Evolutionary conservation across 2,329 filamentous ascomycete species (phyloP), one percentile per base, ranked within the genome.

Genomic region (Ascochyta lentis): DNA sequence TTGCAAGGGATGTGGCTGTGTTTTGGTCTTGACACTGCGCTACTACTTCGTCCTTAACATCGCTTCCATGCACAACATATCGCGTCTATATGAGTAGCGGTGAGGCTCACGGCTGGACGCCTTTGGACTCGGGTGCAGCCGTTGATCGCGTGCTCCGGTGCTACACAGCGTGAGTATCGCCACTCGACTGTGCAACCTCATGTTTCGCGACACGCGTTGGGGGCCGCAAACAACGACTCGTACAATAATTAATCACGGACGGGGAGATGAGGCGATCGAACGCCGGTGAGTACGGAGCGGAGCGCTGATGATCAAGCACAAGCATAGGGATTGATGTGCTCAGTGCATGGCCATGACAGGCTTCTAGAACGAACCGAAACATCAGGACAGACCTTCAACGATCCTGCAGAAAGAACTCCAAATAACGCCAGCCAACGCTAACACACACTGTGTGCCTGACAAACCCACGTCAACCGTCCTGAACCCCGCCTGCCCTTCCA

Each of bases 1-100:
- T 31, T 48, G 44, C 51, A 48, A 54, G 51, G 51, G 33, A 48
- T 46, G 53, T 43, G 53, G 53, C 53, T 47, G 53, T 51, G 53
- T 42, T 44, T 39, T 29, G 3, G 49, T 34, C 27, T 37, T 35
- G 42, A 52, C 24, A 33, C 27, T 40, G 22, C 42, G 42, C 49
- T 52, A 27, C 49, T 9, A 52, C 49, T 31, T 23, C 16, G 16
- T 10, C 16, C 31, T 47, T 26, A 23, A 31, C 50, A 43, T 43
- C 24, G 33, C 29, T 43, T 38, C 38, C 38, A 43, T 48, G 43
- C 44, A 48, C 38, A 54, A 43, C 50, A 54, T 43, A 39, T 43
- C 24, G 42, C 33, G 6, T 43, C 42, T 46, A 51, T 27, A 43
- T 43, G 27, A 34, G n/a, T 39, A 47, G 47, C 27, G 43, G 47